Evolutionary conservation across 2,329 filamentous ascomycete genomes (phyloP), one percentile per base, ranked within the genome.

Genomic region (Ophiostoma sp.): DNA sequence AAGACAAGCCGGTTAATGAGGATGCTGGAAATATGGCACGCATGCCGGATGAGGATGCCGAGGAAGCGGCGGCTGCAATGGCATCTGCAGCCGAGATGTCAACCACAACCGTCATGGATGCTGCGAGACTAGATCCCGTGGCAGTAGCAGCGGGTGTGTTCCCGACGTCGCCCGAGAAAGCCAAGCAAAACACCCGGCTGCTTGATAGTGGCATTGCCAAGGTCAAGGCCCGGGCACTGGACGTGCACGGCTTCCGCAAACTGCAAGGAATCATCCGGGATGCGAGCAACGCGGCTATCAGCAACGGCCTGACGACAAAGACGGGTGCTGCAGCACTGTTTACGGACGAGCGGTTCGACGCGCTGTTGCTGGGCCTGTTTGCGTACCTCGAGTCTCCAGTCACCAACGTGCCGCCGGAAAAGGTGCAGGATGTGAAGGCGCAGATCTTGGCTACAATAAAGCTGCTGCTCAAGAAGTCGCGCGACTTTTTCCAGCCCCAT

Each of bases 201-300:
- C 82, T 94, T 5, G 85, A 89, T 44, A 93, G 90, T 73, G 91
- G 89, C 65, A 90, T 93, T 72, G 81, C 87, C 66, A 89, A 90
- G 71, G 88, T 93, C 73, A 87, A 87, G 72, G 83, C 85, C 42
- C 86, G 87, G 73, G 86, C 86, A 0, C 84, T 94, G n/a, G 91
- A 93, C 75, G 89, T 91, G 3, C 90, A 93, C 75, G 90, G 90
- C 68, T 92, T 93, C 81, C 86, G 90, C 67, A 90, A 91, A 74
- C 81, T 93, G 65, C 90, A 93, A 76, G 88, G 88, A 52, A 83
- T 93, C 72, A 83, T 92, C 70, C 87, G 89, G 71, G 88, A 90
- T 69, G 69, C 68, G 8, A 66, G 65, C 64, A 69, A 55, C 65
- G 38, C 64, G 27, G 66, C 58, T 4, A 66, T 69, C 1, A 64